Percentiles rank a stretch among this genome's conserved stretches.
phyloP scores from a whole-genome alignment of 2,329 filamentous ascomycete species.

The Apiospora malaysiana region DNA sequence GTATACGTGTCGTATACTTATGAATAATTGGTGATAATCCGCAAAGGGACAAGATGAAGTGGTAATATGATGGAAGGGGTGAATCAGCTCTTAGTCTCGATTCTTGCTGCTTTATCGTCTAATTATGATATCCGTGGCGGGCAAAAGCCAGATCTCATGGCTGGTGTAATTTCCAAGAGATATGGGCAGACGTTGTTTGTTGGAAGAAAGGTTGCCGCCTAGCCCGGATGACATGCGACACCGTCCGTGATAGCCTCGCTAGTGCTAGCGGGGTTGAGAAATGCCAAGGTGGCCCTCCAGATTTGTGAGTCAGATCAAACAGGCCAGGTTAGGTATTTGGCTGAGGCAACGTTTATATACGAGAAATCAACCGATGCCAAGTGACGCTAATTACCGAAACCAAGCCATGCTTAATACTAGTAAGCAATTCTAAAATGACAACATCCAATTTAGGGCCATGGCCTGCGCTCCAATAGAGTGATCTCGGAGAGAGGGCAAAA shows the following conservation, averaged over 20 bases:
- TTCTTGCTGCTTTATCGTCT: background rate
- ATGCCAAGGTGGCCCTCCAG: background rate
- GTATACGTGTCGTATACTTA: background rate
- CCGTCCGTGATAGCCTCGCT: background rate
- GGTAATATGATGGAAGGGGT: background rate
- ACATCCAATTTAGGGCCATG: too few relatives aligned
- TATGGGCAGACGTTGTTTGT: background rate
- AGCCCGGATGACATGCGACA: background rate
- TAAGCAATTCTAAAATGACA: background rate
- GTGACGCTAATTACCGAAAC: too few relatives aligned
- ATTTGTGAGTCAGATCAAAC: background rate
- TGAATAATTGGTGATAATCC: background rate
- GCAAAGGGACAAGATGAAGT: background rate
- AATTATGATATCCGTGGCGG: background rate
- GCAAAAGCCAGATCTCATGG: slow-evolving; percentile 6
- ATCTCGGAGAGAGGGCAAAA: too few relatives aligned
- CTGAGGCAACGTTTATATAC: too few relatives aligned
- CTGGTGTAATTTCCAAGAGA: too few relatives aligned
- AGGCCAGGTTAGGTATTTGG: background rate
- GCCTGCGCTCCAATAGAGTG: too few relatives aligned
- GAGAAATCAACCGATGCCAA: too few relatives aligned
- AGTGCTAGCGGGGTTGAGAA: background rate
- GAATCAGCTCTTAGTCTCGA: too few relatives aligned
- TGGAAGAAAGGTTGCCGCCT: background rate
- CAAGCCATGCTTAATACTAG: background rate